Percentiles rank a stretch among this genome's conserved stretches.
Conservation (phyloP, 495 filamentous ascomycete species). For the Neurospora sp. region DNA sequence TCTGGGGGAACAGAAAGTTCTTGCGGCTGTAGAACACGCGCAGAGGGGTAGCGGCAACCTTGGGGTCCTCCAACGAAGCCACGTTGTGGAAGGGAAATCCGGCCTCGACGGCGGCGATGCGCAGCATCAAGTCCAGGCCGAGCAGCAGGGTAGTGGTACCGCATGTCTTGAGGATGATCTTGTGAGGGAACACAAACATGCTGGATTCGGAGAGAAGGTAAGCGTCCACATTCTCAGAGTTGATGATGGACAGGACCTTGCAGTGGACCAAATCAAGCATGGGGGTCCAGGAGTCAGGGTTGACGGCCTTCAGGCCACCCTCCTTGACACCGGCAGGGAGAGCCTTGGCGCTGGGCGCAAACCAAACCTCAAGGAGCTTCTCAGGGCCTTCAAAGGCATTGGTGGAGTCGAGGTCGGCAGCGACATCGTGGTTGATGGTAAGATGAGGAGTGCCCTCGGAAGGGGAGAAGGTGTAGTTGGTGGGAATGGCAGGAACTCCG, state of each 20-base stretch:
- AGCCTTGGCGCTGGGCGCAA: conserved; percentile 65
- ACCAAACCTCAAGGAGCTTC: conserved; percentile 98
- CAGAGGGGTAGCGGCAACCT: conserved; percentile 73
- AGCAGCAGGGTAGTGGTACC: conserved; percentile 91
- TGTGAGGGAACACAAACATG: conserved; percentile 99
- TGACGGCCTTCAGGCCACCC: conserved; percentile 76
- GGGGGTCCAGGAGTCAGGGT: conserved; percentile 77
- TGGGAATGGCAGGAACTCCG: conserved; percentile 66
- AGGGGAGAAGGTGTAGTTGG: conserved; percentile 69
- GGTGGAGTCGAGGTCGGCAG: conserved; percentile 87
- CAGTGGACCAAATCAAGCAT: conserved; percentile 98
- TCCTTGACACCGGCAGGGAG: conserved; percentile 61
- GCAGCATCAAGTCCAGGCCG: conserved; percentile 78
- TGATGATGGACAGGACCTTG: conserved; percentile 90
- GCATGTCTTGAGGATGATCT: conserved; percentile 97
- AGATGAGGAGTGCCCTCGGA: conserved; percentile 72
- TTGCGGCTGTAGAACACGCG: conserved; percentile 98
- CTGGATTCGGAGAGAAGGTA: conserved; percentile 98
- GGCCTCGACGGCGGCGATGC: conserved; percentile 77
- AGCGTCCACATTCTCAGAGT: conserved; percentile 93
- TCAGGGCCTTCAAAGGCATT: conserved; percentile 98
- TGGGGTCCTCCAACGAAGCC: conserved; percentile 41
- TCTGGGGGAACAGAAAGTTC: conserved; percentile 94
- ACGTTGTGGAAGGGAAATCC: conserved; percentile 63
- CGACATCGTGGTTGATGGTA: conserved; percentile 94